Evolutionary conservation across 176 grass and related monocot species (phyloP), one percentile per base, ranked within the genome.

Genomic region (Phyllostachys edulis): DNA sequence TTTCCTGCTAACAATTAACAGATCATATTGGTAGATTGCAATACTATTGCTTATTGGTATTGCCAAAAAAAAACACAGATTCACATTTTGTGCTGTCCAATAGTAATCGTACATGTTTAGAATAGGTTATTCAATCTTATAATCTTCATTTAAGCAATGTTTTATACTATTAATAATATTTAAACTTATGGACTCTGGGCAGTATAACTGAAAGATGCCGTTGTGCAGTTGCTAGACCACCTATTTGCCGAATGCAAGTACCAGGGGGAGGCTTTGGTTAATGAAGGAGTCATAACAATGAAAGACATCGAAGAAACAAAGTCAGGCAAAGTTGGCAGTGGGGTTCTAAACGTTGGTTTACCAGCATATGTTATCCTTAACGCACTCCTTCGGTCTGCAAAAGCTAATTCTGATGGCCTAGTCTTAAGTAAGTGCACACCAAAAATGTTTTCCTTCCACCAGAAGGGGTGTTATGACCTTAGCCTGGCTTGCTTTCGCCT

Each of bases 351-450:
- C 42, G 85, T 94, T 69, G 96, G 93, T 70, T 90, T 99, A 63
- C 96, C 96, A 20, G 96, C 96, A 72, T 99, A 92, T 87, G 92
- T 86, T 36, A 99, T 99, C 44, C 96, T 99, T 81, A 89, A 94
- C 65, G 85, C 76, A 62, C 91, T 99, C 46, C 64, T 99, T 63
- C 83, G 83, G 16, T 99, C 96, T 3, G 91, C 87, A 67, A 92
- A 92, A 64, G 77, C 86, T 64, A 85, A 90, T 71, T 90, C 89
- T 45, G 85, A 47, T 37, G 91, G 96, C 46, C 61, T 99, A 61
- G 12, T 96, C 65, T 90, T 96, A 59, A 94, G 96, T 99, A 88
- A 84, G 92, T 91, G 76, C 57, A 61, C 29, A 38, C 6, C 21
- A 17, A 78, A 64, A 71, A 69, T 14, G 21, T 2, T 63, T 26